Evolutionary conservation across 768 basidiomycete genomes (phyloP).

Genomic region (Polyporus arcularius): DNA sequence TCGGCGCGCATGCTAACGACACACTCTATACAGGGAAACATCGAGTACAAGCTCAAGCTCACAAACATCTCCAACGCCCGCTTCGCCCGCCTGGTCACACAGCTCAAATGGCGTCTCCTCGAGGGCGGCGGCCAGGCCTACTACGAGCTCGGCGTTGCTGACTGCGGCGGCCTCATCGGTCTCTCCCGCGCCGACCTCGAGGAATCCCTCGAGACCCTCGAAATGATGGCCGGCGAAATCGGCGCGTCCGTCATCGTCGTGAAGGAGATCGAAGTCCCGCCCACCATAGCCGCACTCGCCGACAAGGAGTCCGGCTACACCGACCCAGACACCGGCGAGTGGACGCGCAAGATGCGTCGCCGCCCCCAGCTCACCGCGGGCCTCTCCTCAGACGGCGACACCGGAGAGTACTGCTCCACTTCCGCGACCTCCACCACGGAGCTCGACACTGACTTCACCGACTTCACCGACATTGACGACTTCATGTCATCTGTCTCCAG

Average conservation of each 20-base stretch:
- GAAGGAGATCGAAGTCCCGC: conserved; percentile 82
- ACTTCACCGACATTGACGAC: conserved; percentile 42
- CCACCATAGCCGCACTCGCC: conserved; percentile 41
- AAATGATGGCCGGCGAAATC: conserved; percentile 93
- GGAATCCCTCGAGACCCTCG: conserved; percentile 80
- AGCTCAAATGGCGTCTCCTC: conserved; percentile 87
- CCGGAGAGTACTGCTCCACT: conserved; percentile 4
- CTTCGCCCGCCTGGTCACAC: conserved; percentile 85
- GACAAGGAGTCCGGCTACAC: conserved; percentile 37
- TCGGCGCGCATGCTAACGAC: background rate
- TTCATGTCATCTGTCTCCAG: conserved; percentile 14
- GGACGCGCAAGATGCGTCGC: conserved; percentile 34
- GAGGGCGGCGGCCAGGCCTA: conserved; percentile 58
- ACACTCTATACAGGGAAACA: conserved; percentile 58
- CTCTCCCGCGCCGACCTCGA: conserved; percentile 74
- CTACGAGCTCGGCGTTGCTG: conserved; percentile 68
- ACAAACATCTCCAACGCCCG: conserved; percentile 75
- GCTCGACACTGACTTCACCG: conserved; percentile 40
- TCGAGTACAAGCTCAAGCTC: conserved; percentile 94
- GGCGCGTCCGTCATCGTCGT: conserved; percentile 91
- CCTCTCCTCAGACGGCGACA: conserved; percentile 22
- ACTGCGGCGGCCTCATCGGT: conserved; percentile 86
- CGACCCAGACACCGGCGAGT: conserved; percentile 36
- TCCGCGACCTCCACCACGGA: conserved; percentile 41
- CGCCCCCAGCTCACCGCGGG: background rate